A percentile compares a stretch with the other conserved stretches of the same genome.
phyloP scores from a whole-genome alignment of 2,329 filamentous ascomycete species.

The Colletotrichum sidae region DNA sequence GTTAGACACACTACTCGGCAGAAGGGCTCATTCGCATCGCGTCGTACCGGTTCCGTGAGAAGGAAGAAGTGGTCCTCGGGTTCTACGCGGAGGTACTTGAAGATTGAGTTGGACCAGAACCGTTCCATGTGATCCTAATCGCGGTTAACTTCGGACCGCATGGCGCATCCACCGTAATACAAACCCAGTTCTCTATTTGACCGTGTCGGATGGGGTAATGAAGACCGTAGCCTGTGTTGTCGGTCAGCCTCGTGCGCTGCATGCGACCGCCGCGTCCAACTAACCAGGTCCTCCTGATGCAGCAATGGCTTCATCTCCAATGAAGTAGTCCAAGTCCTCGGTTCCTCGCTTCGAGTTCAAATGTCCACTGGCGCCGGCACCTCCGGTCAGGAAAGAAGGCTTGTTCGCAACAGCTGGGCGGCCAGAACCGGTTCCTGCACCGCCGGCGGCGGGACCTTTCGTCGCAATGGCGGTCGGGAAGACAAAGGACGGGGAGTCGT shows the following conservation, averaged over 20 bases:
- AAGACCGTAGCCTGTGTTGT: slow-evolving; percentile 81
- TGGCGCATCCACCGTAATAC: slow-evolving; percentile 40
- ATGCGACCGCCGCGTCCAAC: slow-evolving; percentile 39
- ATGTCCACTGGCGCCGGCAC: slow-evolving; percentile 84
- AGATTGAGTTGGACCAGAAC: slow-evolving; percentile 99
- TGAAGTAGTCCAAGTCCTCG: slow-evolving; percentile 98
- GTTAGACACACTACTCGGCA: neutral
- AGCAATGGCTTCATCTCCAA: slow-evolving; percentile 93
- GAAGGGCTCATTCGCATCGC: slow-evolving; percentile 19
- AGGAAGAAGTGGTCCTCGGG: slow-evolving; percentile 99
- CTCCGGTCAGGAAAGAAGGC: slow-evolving; percentile 92
- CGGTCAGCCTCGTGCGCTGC: slow-evolving; percentile 40
- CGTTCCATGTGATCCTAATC: slow-evolving; percentile 96
- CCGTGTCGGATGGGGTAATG: slow-evolving; percentile 98
- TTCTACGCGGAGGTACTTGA: slow-evolving; percentile 98
- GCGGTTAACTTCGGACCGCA: slow-evolving; percentile 43
- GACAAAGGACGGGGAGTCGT: slow-evolving; percentile 98
- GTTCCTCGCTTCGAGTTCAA: slow-evolving; percentile 93
- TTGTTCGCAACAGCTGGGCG: slow-evolving; percentile 93
- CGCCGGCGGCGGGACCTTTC: slow-evolving; percentile 80
- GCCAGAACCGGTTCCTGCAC: slow-evolving; percentile 83
- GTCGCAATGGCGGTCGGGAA: slow-evolving; percentile 99
- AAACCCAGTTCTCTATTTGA: slow-evolving; percentile 98
- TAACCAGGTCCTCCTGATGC: slow-evolving; percentile 85
- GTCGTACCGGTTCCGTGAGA: slow-evolving; percentile 89